phyloP scores from a whole-genome alignment of 352 stramenopile genomes.

The Globisporangium middletonii region DNA sequence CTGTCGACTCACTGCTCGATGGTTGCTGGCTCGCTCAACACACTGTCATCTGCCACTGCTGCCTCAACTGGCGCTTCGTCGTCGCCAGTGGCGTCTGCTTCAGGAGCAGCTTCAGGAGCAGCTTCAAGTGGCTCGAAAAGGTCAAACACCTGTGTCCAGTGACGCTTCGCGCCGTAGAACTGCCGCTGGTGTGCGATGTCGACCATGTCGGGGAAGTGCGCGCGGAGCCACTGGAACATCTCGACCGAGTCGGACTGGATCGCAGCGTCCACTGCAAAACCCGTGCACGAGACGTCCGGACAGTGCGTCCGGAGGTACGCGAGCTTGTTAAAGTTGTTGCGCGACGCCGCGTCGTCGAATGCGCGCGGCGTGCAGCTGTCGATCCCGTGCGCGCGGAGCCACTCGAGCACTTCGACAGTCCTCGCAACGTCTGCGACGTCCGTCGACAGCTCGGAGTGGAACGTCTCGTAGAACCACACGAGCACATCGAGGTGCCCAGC shows the following conservation, averaged over 20 bases:
- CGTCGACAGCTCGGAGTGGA: not conserved
- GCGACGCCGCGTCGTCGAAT: not conserved
- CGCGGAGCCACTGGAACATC: slow-evolving; percentile 6
- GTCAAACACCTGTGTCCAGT: not conserved
- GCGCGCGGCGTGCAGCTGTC: slow-evolving; percentile 1
- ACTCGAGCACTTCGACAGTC: slow-evolving; percentile 1
- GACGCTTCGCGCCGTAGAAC: not conserved
- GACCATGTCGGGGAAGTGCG: not conserved
- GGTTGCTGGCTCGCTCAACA: too few species aligned
- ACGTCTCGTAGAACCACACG: slow-evolving; percentile 6
- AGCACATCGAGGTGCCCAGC: slow-evolving; percentile 5
- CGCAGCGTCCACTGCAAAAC: not conserved
- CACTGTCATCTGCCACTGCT: too few species aligned
- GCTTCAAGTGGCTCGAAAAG: not conserved
- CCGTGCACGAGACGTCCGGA: not conserved
- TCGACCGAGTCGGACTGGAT: not conserved
- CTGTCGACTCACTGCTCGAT: too few species aligned
- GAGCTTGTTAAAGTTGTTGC: not conserved
- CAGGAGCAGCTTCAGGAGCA: too few species aligned
- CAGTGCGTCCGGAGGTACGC: not conserved
- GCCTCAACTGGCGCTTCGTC: too few species aligned
- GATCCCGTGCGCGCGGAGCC: not conserved
- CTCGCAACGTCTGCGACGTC: not conserved
- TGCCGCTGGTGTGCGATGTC: not conserved
- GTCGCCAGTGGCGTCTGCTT: too few species aligned